Evolutionary conservation across 202 grass and related monocot genomes (phyloP).

Genomic region (Carex sylvatica): DNA sequence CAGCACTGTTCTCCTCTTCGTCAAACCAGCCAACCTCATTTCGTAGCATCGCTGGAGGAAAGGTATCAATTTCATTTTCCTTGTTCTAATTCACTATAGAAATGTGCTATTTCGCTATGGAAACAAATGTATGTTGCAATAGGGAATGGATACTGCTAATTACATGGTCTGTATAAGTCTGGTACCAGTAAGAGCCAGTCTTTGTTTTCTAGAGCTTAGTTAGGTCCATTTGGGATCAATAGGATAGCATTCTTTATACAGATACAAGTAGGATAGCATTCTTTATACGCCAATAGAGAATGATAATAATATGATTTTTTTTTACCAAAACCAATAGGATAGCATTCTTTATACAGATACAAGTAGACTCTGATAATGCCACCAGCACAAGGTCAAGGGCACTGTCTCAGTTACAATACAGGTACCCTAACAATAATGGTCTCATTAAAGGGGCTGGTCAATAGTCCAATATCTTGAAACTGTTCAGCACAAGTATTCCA

Average conservation of each 20-base stretch:
- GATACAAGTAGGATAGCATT: too few relatives aligned
- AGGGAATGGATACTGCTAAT: not conserved
- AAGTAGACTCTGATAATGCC: not conserved
- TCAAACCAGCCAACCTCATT: slow-evolving; percentile 99
- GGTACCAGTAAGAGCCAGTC: not conserved
- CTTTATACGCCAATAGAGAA: too few relatives aligned
- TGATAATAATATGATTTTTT: not conserved
- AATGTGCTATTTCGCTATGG: not conserved
- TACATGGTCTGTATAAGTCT: not conserved
- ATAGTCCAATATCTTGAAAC: not conserved
- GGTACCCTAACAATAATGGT: not conserved
- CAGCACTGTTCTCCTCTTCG: slow-evolving; percentile 92
- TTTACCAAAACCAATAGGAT: not conserved
- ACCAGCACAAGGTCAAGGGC: not conserved
- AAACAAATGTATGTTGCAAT: not conserved
- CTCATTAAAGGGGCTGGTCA: not conserved
- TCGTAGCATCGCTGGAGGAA: slow-evolving; percentile 65
- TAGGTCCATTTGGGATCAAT: not conserved
- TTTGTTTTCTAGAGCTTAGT: not conserved
- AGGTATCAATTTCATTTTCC: not conserved
- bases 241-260: too few relatives aligned
- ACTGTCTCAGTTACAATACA: not conserved
- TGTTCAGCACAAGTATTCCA: not conserved
- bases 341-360: not conserved
- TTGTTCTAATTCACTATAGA: not conserved